Evolutionary conservation across 257 asterid species (phyloP).

Genomic region (Forsythia suspensa): DNA sequence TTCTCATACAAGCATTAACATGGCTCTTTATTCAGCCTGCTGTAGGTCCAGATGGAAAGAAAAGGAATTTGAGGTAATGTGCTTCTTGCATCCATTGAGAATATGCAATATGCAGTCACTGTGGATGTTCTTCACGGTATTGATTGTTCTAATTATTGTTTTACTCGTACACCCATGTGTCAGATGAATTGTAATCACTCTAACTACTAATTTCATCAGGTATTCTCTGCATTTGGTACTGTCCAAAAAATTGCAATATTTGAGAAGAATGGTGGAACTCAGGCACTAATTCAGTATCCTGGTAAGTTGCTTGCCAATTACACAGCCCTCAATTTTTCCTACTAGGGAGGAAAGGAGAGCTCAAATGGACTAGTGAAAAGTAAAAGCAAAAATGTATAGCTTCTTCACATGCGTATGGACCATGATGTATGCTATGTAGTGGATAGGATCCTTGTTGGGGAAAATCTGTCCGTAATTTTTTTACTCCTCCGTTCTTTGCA

Average conservation of each 20-base stretch:
- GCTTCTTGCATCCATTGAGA: slow-evolving; percentile 79
- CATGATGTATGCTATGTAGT: slow-evolving; percentile 9
- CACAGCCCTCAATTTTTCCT: slow-evolving; percentile 11
- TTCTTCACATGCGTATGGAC: slow-evolving; percentile 3
- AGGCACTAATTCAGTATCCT: slow-evolving; percentile 76
- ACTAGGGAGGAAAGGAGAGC: not conserved
- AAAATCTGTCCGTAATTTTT: too few relatives aligned
- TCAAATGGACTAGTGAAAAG: not conserved
- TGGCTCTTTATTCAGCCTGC: slow-evolving; percentile 53
- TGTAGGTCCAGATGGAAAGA: slow-evolving; percentile 84
- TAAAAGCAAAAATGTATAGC: not conserved
- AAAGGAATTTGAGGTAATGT: slow-evolving; percentile 73
- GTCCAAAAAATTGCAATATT: slow-evolving; percentile 88
- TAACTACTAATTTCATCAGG: slow-evolving; percentile 40
- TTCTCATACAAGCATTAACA: slow-evolving; percentile 18
- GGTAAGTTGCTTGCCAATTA: slow-evolving; percentile 46
- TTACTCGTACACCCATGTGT: not conserved
- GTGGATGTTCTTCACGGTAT: slow-evolving; percentile 75
- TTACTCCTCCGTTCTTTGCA: too few relatives aligned
- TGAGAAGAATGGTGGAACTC: slow-evolving; percentile 90
- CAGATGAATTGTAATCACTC: slow-evolving; percentile 1
- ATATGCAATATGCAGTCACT: slow-evolving; percentile 82
- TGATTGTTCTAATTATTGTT: slow-evolving; percentile 15
- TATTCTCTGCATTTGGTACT: slow-evolving; percentile 72
- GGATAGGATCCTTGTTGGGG: not conserved